These are phyloP conservation scores for Talaromyces sp. DNA, from an alignment of 2,329 filamentous ascomycete genomes.

Conservation along the genomic window DNA sequence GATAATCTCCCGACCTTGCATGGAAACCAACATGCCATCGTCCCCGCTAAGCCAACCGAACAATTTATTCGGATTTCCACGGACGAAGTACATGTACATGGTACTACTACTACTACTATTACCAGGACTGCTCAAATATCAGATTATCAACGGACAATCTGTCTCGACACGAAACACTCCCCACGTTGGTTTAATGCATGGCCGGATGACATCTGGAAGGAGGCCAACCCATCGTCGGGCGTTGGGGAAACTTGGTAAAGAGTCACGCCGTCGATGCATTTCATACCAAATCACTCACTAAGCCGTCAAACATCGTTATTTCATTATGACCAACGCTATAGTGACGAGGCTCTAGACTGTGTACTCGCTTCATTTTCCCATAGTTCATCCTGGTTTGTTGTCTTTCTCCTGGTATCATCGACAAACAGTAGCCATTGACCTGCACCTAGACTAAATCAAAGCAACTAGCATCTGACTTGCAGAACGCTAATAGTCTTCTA, in stretches of 20 bases:
- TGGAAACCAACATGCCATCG: not conserved
- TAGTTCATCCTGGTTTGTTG: not conserved
- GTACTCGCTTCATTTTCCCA: not conserved
- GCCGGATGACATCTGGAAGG: not conserved
- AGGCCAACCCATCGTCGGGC: not conserved
- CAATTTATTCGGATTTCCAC: not conserved
- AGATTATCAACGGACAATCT: not conserved
- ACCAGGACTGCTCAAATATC: not conserved
- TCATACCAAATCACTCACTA: not conserved
- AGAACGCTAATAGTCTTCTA: not conserved
- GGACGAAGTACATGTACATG: not conserved
- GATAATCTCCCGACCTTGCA: conserved; percentile 4
- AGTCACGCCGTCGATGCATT: not conserved
- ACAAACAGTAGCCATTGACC: not conserved
- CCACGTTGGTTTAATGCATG: not conserved
- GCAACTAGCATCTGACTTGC: conserved; percentile 3
- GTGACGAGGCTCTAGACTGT: not conserved
- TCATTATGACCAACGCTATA: not conserved
- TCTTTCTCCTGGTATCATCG: not conserved
- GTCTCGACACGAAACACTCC: not conserved
- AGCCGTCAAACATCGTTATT: not conserved
- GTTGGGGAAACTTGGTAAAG: not conserved
- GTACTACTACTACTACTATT: not conserved
- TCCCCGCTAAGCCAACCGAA: not conserved
- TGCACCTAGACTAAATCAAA: not conserved